Percentiles rank a stretch among this genome's conserved stretches.
Conservation (phyloP, 352 stramenopile genomes). For the Pythium chondricola region DNA sequence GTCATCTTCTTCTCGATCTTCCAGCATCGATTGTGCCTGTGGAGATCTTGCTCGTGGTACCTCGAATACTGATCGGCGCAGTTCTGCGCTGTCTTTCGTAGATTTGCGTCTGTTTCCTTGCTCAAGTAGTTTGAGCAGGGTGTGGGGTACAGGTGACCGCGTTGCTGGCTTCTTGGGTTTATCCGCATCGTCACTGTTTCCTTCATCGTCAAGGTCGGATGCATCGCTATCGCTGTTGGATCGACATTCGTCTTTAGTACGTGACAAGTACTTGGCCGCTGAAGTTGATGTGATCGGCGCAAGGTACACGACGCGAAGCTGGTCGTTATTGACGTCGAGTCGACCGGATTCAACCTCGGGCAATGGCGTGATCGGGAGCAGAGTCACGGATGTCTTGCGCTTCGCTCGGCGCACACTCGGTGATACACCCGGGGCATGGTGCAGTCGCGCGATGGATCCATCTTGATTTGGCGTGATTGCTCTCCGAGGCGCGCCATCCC, state of each 20-base stretch:
- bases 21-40: neutral
- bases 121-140: neutral
- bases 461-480: no score
- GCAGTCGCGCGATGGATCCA: no score
- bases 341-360: conserved; percentile 6
- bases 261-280: conserved; percentile 20
- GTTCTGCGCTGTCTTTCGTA: neutral
- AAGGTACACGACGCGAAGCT: conserved; percentile 18
- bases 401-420: neutral
- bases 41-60: no score
- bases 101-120: neutral
- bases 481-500: neutral
- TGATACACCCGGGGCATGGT: no score
- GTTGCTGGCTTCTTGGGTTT: neutral
- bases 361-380: conserved; percentile 18
- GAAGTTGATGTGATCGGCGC: conserved; percentile 14
- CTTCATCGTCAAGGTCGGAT: neutral
- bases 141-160: neutral
- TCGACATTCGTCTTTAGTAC: conserved; percentile 5
- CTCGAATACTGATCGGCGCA: neutral
- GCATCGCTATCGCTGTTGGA: neutral
- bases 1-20: conserved; percentile 19
- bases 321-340: conserved; percentile 11
- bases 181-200: neutral
- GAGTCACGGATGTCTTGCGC: conserved; percentile 1